Percentiles rank a stretch among this genome's conserved stretches.
Evolutionary conservation across 2,329 filamentous ascomycete genomes (phyloP).

Genomic region (Aspergillus sp.): DNA sequence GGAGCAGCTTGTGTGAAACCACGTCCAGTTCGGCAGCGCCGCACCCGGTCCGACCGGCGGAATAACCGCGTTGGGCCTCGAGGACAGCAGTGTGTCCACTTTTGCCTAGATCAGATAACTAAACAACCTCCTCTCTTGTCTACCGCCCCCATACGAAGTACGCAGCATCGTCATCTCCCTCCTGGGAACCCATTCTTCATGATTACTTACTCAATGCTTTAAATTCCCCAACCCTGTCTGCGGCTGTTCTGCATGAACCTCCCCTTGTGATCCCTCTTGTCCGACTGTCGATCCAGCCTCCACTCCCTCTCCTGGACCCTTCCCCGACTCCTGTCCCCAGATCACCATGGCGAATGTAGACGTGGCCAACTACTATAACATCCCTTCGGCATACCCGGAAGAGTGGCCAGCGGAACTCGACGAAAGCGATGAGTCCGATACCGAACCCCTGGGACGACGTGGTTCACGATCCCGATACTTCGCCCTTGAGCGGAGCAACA

Average conservation of each 20-base stretch:
- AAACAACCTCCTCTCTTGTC: background rate
- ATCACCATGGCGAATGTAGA: constrained; percentile 66
- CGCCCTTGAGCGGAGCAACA: constrained; percentile 73
- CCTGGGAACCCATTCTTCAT: background rate
- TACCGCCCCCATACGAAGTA: too few species aligned
- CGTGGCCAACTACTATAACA: constrained; percentile 86
- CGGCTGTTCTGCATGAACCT: constrained; percentile 13
- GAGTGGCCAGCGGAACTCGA: constrained; percentile 86
- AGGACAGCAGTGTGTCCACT: constrained; percentile 12
- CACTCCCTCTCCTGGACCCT: background rate
- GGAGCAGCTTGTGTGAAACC: constrained; percentile 20
- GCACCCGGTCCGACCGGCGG: constrained; percentile 21
- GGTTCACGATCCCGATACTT: constrained; percentile 70
- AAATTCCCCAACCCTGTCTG: constrained; percentile 3
- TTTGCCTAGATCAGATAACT: constrained; percentile 19
- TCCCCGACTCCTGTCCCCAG: constrained; percentile 5
- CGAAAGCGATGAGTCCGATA: constrained; percentile 65
- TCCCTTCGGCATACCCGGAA: constrained; percentile 72
- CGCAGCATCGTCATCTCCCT: background rate
- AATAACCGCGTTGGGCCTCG: constrained; percentile 9
- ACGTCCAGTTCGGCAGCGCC: constrained; percentile 16
- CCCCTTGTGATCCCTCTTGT: constrained; percentile 6
- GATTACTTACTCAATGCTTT: background rate
- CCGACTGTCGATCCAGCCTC: constrained; percentile 4
- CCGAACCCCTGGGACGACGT: constrained; percentile 39